These are phyloP conservation scores for Entoloma clypeatum DNA, from an alignment of 1,284 basidiomycete species.

Conservation along the genomic window DNA sequence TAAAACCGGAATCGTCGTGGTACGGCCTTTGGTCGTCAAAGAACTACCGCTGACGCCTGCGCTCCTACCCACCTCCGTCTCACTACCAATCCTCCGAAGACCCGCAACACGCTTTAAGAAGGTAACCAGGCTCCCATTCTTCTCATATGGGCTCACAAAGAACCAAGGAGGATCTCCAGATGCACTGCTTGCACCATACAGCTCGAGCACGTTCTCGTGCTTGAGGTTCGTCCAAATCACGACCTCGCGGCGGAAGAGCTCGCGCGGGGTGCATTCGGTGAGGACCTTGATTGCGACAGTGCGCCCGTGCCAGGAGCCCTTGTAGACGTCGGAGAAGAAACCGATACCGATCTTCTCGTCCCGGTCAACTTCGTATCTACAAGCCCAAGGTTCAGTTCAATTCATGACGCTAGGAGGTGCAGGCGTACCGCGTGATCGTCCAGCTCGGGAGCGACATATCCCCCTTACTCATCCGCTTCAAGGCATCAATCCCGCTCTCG, in stretches of 20 bases:
- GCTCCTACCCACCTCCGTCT: constrained; percentile 6
- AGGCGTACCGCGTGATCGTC: constrained; percentile 76
- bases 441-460: constrained; percentile 56
- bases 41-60: neutral
- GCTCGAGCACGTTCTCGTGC: constrained; percentile 50
- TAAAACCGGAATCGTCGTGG: too few relatives aligned
- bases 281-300: constrained; percentile 61
- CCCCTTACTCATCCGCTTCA: constrained; percentile 44
- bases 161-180: constrained; percentile 61
- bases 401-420: too few relatives aligned
- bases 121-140: constrained; percentile 40
- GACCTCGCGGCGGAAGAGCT: constrained; percentile 49
- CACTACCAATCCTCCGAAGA: constrained; percentile 17
- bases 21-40: too few relatives aligned
- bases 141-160: constrained; percentile 64
- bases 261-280: constrained; percentile 43
- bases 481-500: constrained; percentile 50
- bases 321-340: constrained; percentile 68
- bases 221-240: constrained; percentile 48
- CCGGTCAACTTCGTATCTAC: constrained; percentile 61
- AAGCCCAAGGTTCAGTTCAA: too few relatives aligned
- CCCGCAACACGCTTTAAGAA: constrained; percentile 33
- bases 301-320: constrained; percentile 57
- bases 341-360: constrained; percentile 63
- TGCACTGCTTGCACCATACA: constrained; percentile 60